Conservation (phyloP, 2,329 filamentous ascomycete genomes). For the Trichoderma sp. region DNA sequence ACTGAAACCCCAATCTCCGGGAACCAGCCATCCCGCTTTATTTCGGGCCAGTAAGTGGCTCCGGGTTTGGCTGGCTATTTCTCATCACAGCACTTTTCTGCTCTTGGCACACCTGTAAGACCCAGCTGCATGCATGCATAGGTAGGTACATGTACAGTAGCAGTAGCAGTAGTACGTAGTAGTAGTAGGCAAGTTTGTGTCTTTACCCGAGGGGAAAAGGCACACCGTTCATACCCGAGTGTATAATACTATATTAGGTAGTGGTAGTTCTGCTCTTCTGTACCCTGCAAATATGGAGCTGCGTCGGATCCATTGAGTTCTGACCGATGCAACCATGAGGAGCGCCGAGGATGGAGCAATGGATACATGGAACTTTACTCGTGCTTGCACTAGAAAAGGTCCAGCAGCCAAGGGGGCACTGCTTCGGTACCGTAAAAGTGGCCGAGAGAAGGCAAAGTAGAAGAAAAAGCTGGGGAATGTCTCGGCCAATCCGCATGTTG, state of each 20-base stretch:
- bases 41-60: background rate
- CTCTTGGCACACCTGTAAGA: background rate
- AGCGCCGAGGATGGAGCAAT: background rate
- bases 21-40: background rate
- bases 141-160: too few relatives aligned
- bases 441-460: background rate
- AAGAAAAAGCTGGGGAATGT: slow-evolving; percentile 13
- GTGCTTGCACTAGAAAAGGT: background rate
- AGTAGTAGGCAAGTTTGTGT: background rate
- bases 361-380: background rate
- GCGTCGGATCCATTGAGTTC: slow-evolving; percentile 4
- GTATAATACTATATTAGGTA: too few relatives aligned
- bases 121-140: background rate
- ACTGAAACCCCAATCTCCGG: background rate
- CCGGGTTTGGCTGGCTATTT: background rate
- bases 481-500: slow-evolving; percentile 3
- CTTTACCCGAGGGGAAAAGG: background rate
- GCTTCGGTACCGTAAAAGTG: background rate
- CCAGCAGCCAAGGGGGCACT: background rate
- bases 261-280: too few relatives aligned
- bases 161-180: too few relatives aligned
- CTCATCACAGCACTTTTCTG: background rate
- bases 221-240: too few relatives aligned
- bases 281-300: background rate
- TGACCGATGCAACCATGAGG: slow-evolving; percentile 4